phyloP scores from a whole-genome alignment of 2,329 filamentous ascomycete genomes.

The Aspergillus calidoustus region DNA sequence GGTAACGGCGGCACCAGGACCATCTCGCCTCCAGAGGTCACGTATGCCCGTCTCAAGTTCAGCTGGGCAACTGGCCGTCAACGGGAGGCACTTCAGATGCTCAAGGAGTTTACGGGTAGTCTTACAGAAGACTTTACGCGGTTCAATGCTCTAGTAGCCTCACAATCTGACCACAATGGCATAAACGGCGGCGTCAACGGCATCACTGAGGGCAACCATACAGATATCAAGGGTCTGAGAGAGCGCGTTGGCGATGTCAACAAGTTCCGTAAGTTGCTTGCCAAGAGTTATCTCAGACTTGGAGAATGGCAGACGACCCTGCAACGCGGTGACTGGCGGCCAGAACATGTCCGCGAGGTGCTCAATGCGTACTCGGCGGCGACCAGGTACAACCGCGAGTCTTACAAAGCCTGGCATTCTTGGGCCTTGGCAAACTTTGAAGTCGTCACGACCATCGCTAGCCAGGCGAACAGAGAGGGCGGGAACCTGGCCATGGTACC shows the following conservation, averaged over 20 bases:
- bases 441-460: constrained; percentile 82
- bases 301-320: constrained; percentile 93
- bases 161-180: constrained; percentile 44
- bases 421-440: constrained; percentile 99
- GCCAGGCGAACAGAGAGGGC: constrained; percentile 65
- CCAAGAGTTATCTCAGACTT: constrained; percentile 94
- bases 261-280: constrained; percentile 72
- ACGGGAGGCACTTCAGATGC: constrained; percentile 62
- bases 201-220: constrained; percentile 45
- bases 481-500: constrained; percentile 57
- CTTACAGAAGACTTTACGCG: constrained; percentile 63
- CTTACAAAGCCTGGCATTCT: constrained; percentile 99
- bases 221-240: constrained; percentile 44
- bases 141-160: constrained; percentile 47
- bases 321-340: constrained; percentile 86
- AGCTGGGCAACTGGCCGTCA: constrained; percentile 85
- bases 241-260: constrained; percentile 54
- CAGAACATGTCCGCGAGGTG: constrained; percentile 84
- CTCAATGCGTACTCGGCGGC: constrained; percentile 89
- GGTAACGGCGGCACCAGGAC: constrained; percentile 46
- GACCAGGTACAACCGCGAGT: constrained; percentile 89
- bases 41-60: constrained; percentile 97
- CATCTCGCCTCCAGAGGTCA: constrained; percentile 70
- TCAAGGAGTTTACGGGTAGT: constrained; percentile 65
- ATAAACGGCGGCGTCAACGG: constrained; percentile 56